These are phyloP conservation scores for Excoecaria agallocha DNA, from an alignment of 345 rosid genomes.

Conservation along the genomic window DNA sequence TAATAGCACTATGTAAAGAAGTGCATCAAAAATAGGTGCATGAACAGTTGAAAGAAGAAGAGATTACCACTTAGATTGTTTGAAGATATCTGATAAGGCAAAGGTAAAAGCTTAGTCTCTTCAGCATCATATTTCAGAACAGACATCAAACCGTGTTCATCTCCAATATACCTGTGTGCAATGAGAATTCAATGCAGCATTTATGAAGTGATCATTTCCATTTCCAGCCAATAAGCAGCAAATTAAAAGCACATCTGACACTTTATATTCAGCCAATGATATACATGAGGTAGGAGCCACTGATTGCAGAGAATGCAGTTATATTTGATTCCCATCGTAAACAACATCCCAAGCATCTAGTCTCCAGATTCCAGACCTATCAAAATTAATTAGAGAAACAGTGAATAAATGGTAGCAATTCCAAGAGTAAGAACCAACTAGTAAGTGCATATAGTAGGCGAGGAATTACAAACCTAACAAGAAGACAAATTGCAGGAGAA, in stretches of 20 bases:
- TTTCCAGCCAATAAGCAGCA: slow-evolving; percentile 10
- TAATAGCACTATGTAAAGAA: background rate
- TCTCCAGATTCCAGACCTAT: slow-evolving; percentile 86
- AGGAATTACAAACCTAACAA: background rate
- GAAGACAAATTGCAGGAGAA: no score
- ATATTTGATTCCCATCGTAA: slow-evolving; percentile 77
- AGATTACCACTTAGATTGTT: slow-evolving; percentile 60
- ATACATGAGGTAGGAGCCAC: slow-evolving; percentile 75
- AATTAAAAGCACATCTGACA: slow-evolving; percentile 2
- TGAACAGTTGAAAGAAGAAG: background rate
- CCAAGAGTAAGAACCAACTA: background rate
- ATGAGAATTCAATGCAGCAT: slow-evolving; percentile 18
- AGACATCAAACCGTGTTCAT: slow-evolving; percentile 70
- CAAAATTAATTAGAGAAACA: slow-evolving; percentile 11
- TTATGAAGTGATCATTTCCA: slow-evolving; percentile 13
- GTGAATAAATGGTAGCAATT: background rate
- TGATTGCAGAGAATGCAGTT: slow-evolving; percentile 72
- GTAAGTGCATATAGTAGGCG: background rate
- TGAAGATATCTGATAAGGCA: slow-evolving; percentile 69
- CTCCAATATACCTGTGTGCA: slow-evolving; percentile 67
- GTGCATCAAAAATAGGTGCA: background rate
- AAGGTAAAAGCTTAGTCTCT: slow-evolving; percentile 42
- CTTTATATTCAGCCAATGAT: slow-evolving; percentile 14
- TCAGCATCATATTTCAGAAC: slow-evolving; percentile 59
- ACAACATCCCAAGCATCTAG: slow-evolving; percentile 46